These are phyloP conservation scores for Cladosporium sp. DNA, from an alignment of 2,329 filamentous ascomycete species.

Conservation along the genomic window DNA sequence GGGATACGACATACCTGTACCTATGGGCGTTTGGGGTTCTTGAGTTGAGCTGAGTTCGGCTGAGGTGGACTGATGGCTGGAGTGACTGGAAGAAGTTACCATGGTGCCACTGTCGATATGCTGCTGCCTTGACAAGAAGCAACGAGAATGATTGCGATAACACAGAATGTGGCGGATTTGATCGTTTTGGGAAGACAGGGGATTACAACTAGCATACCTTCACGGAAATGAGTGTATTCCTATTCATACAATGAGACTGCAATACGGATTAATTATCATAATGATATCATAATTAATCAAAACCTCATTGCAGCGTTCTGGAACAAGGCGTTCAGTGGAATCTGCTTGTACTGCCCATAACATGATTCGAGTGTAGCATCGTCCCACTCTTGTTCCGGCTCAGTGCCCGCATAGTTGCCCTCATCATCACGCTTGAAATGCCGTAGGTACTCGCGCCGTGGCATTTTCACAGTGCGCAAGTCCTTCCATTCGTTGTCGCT, in stretches of 20 bases:
- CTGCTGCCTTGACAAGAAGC: too few relatives aligned
- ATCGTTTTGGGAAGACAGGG: too few relatives aligned
- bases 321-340: not conserved
- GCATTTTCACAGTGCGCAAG: constrained; percentile 29
- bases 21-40: not conserved
- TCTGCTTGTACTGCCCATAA: not conserved
- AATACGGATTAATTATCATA: too few relatives aligned
- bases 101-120: too few relatives aligned
- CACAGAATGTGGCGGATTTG: too few relatives aligned
- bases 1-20: not conserved
- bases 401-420: constrained; percentile 28
- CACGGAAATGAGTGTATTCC: too few relatives aligned
- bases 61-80: too few relatives aligned
- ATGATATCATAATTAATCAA: too few relatives aligned
- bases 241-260: too few relatives aligned
- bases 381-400: constrained; percentile 27
- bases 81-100: too few relatives aligned
- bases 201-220: too few relatives aligned
- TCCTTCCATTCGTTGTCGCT: constrained; percentile 18
- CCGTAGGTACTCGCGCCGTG: constrained; percentile 25
- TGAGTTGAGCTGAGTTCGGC: not conserved
- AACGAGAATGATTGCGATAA: too few relatives aligned
- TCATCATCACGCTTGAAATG: constrained; percentile 23
- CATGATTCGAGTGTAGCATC: constrained; percentile 18
- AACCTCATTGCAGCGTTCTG: not conserved